phyloP scores from a whole-genome alignment of 257 asterid genomes.

The Salvia splendens region DNA sequence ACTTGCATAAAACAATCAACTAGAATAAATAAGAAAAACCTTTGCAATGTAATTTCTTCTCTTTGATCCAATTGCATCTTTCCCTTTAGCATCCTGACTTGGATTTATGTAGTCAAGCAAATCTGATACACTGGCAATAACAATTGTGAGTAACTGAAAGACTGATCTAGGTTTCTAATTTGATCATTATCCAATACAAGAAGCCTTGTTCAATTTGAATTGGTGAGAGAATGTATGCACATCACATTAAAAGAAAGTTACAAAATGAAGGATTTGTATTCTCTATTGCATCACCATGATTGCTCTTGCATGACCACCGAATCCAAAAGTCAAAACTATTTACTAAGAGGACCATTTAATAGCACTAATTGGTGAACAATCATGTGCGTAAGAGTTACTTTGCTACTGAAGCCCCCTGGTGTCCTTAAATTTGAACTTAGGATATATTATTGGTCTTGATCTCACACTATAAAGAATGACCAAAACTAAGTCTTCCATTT shows the following conservation, averaged over 20 bases:
- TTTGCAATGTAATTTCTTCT: slow-evolving; percentile 62
- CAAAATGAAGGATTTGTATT: neutral
- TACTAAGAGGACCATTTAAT: neutral
- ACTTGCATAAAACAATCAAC: slow-evolving; percentile 27
- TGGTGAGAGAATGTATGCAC: slow-evolving; percentile 1
- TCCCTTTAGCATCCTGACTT: slow-evolving; percentile 75
- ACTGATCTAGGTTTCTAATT: slow-evolving; percentile 4
- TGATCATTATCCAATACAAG: slow-evolving; percentile 16
- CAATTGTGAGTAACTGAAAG: slow-evolving; percentile 29
- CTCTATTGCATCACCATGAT: neutral
- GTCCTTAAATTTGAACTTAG: slow-evolving; percentile 6
- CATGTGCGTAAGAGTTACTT: neutral
- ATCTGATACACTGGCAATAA: slow-evolving; percentile 77
- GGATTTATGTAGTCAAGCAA: slow-evolving; percentile 92
- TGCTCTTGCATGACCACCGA: neutral
- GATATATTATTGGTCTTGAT: neutral
- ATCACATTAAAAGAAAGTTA: neutral
- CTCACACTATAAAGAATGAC: slow-evolving; percentile 3
- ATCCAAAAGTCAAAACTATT: neutral
- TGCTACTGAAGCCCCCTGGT: neutral
- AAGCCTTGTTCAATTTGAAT: slow-evolving; percentile 15
- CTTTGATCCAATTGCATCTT: slow-evolving; percentile 65
- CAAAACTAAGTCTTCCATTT: neutral
- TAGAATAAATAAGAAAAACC: slow-evolving; percentile 50
- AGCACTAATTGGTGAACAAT: neutral